phyloP scores from a whole-genome alignment of 306 rosid species.

The Malus orientalis region DNA sequence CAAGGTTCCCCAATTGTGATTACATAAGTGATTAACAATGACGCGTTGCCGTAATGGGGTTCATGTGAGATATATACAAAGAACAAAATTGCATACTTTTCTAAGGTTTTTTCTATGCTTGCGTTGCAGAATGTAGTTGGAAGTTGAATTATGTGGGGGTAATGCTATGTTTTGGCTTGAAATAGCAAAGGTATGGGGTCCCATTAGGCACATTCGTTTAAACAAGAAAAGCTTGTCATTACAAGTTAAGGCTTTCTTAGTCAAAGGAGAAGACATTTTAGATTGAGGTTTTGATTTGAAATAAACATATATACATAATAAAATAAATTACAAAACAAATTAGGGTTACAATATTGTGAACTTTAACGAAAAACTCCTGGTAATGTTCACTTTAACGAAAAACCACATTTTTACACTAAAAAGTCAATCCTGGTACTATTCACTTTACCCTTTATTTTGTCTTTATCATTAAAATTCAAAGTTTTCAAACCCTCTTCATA shows the following conservation, averaged over 20 bases:
- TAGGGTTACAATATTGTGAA: background rate
- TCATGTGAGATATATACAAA: background rate
- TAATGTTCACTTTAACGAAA: too few species aligned
- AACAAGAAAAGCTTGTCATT: background rate
- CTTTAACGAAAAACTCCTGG: too few species aligned
- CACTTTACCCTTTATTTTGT: too few species aligned
- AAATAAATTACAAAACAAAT: background rate
- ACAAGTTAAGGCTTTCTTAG: background rate
- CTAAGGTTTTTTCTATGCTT: background rate
- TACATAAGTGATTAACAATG: background rate
- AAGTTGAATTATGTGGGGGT: background rate
- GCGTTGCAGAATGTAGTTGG: background rate
- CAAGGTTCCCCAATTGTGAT: background rate
- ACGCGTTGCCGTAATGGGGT: background rate
- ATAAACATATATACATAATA: background rate
- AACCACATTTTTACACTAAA: too few species aligned
- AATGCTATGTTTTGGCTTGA: background rate
- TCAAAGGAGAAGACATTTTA: slow-evolving; percentile 1
- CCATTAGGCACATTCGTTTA: background rate
- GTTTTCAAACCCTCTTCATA: too few species aligned
- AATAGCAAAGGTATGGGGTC: background rate
- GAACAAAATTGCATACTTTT: background rate
- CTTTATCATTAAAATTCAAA: too few species aligned
- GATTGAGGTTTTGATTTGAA: background rate
- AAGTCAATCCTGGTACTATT: too few species aligned